Conservation (phyloP, 2,329 filamentous ascomycete species). For the Alternaria gansuensis region DNA sequence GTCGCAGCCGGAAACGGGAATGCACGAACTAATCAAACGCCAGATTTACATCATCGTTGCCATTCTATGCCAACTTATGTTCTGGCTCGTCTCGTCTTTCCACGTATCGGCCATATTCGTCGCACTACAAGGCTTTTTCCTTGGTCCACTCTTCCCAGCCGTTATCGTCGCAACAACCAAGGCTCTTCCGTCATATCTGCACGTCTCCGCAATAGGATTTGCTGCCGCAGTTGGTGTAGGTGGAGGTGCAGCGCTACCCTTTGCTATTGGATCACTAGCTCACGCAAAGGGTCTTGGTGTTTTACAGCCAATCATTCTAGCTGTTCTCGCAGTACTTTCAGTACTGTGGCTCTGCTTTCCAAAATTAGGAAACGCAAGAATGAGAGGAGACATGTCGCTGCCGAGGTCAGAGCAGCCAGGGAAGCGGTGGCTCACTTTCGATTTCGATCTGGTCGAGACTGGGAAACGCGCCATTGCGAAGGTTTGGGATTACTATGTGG, state of each 20-base stretch:
- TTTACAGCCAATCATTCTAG: constrained; percentile 65
- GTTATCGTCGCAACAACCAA: constrained; percentile 76
- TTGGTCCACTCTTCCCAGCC: constrained; percentile 79
- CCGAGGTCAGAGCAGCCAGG: neutral
- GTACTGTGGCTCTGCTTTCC: constrained; percentile 58
- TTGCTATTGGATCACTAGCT: constrained; percentile 71
- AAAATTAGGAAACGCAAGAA: constrained; percentile 21
- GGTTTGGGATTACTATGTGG: neutral
- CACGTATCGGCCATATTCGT: constrained; percentile 75
- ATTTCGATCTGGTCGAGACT: neutral
- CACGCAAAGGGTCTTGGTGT: constrained; percentile 65
- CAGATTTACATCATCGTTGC: constrained; percentile 68
- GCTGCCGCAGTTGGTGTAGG: constrained; percentile 76
- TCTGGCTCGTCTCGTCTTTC: constrained; percentile 81
- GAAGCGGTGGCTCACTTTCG: neutral
- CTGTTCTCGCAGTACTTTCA: constrained; percentile 59
- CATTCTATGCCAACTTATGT: constrained; percentile 71
- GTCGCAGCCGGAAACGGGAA: constrained; percentile 48
- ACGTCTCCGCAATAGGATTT: constrained; percentile 80
- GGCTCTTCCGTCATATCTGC: constrained; percentile 74
- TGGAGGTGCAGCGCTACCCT: constrained; percentile 72
- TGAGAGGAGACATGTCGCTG: neutral
- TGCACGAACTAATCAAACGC: constrained; percentile 38
- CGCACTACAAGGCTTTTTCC: constrained; percentile 75
- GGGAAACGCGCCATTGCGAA: neutral